Evolutionary conservation across 176 grass and related monocot species (phyloP).

Genomic region (Avena atlantica): DNA sequence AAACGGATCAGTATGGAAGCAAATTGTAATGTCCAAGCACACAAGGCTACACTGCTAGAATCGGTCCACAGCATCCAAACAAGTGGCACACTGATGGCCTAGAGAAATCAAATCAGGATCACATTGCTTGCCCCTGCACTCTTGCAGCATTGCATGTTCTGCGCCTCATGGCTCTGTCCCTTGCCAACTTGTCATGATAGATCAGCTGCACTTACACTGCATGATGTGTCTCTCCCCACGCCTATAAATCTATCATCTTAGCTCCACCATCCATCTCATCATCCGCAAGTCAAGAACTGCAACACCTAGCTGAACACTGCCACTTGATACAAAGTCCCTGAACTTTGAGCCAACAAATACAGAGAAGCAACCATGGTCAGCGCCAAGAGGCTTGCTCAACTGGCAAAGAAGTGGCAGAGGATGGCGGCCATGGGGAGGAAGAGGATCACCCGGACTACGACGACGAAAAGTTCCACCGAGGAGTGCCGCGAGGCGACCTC

Average conservation of each 20-base stretch:
- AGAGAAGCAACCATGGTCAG: conserved; percentile 35
- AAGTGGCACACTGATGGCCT: neutral
- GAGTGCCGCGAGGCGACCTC: neutral
- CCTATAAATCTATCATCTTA: conserved; percentile 43
- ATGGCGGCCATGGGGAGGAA: conserved; percentile 22
- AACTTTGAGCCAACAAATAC: conserved; percentile 12
- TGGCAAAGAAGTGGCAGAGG: conserved; percentile 59
- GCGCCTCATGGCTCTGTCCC: conserved; percentile 32
- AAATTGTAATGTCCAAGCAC: neutral
- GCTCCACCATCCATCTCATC: neutral
- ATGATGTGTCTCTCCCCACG: neutral
- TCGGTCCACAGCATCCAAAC: neutral
- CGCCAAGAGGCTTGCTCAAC: conserved; percentile 38
- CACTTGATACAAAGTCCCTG: neutral
- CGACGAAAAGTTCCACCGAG: neutral
- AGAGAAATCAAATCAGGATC: conserved; percentile 24
- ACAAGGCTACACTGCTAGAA: neutral
- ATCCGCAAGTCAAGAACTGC: conserved; percentile 27
- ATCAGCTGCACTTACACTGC: neutral
- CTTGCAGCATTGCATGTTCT: conserved; percentile 39
- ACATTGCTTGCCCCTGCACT: neutral
- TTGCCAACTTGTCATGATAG: conserved; percentile 22
- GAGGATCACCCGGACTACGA: neutral
- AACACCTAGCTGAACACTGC: neutral
- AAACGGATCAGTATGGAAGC: conserved; percentile 18